phyloP scores from a whole-genome alignment of 2,329 filamentous ascomycete genomes.

The Talaromyces rugulosus region DNA sequence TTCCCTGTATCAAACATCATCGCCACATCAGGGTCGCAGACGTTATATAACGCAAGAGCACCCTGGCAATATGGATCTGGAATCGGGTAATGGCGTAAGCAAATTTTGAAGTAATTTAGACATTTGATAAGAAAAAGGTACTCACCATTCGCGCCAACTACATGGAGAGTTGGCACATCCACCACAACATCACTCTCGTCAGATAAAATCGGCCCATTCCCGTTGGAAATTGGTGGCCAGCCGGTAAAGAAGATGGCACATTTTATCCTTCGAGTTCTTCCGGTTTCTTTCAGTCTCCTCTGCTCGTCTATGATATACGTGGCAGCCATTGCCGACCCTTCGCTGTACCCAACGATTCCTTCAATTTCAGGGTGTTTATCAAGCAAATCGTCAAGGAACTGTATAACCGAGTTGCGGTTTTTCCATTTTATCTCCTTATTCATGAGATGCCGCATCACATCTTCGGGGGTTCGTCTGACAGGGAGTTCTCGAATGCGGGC shows the following conservation, averaged over 20 bases:
- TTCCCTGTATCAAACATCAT: conserved; percentile 63
- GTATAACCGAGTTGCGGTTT: conserved; percentile 22
- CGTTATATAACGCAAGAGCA: conserved; percentile 58
- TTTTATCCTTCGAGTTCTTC: conserved; percentile 36
- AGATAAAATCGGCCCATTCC: conserved; percentile 31
- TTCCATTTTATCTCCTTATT: conserved; percentile 18
- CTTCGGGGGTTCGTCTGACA: conserved; percentile 16
- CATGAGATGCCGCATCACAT: conserved; percentile 8
- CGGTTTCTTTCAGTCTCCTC: conserved; percentile 33
- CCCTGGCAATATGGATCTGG: conserved; percentile 59
- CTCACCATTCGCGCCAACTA: conserved; percentile 27
- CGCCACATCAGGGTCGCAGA: conserved; percentile 57
- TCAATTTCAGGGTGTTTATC: conserved; percentile 39
- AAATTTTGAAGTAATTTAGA: not conserved
- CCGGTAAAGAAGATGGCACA: conserved; percentile 48
- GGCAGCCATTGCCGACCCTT: conserved; percentile 55
- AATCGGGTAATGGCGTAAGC: conserved; percentile 3
- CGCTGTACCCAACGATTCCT: conserved; percentile 58
- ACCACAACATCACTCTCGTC: conserved; percentile 41
- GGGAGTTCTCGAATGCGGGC: conserved; percentile 10
- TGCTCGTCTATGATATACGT: conserved; percentile 52
- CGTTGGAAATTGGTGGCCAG: conserved; percentile 38
- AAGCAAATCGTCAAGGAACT: conserved; percentile 41
- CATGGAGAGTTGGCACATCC: conserved; percentile 40
- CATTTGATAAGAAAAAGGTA: not conserved